These are phyloP conservation scores for Taphrina confusa DNA, from an alignment of 1,139 yeast species.

Conservation along the genomic window DNA sequence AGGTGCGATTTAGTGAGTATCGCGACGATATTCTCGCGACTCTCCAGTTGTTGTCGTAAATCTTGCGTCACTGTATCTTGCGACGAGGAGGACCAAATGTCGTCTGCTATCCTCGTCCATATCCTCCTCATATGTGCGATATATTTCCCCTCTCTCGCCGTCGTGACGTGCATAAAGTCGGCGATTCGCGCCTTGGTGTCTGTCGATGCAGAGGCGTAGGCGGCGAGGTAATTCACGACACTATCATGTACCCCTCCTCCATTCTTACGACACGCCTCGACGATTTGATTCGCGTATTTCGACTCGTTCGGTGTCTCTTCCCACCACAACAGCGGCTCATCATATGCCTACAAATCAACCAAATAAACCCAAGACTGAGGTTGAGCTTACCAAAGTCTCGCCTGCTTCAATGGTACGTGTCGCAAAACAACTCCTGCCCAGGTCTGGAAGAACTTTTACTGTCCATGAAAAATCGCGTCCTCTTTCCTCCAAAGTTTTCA, in stretches of 20 bases:
- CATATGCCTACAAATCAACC: background rate
- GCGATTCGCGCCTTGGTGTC: background rate
- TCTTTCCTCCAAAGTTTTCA: background rate
- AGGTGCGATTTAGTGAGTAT: conserved; percentile 24
- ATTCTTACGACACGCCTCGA: conserved; percentile 17
- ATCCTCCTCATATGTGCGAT: conserved; percentile 23
- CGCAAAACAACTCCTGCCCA: conserved; percentile 26
- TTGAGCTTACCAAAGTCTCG: conserved; percentile 4
- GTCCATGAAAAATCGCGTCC: background rate
- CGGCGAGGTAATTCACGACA: conserved; percentile 13
- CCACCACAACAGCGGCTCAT: conserved; percentile 24
- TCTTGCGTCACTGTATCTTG: background rate
- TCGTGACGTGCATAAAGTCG: conserved; percentile 14
- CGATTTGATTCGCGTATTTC: background rate
- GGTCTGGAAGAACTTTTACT: background rate
- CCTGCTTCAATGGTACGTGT: conserved; percentile 15
- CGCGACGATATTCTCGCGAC: conserved; percentile 7
- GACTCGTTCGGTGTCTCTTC: background rate
- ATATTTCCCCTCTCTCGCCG: conserved; percentile 1
- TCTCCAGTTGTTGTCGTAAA: background rate
- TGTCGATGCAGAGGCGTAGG: conserved; percentile 4
- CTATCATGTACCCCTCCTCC: conserved; percentile 5
- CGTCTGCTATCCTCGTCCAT: conserved; percentile 3
- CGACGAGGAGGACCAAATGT: conserved; percentile 2
- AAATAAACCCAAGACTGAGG: background rate